Base-by-base conservation (phyloP, 805 yeast species). In the Sugiyamaella mastotermitis region DNA sequence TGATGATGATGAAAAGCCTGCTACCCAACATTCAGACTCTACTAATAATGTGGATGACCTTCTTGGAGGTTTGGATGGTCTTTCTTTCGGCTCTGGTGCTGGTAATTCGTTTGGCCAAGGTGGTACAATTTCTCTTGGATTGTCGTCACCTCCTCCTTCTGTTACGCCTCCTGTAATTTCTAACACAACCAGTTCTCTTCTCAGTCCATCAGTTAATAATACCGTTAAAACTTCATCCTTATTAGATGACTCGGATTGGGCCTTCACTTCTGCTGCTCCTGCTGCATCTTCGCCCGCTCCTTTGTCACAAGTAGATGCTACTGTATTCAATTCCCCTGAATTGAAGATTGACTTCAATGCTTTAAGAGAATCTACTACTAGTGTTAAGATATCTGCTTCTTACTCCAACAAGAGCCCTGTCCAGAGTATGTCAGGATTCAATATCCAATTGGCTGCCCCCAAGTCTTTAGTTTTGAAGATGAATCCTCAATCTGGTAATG, bases 361-460 rank as follows among this genome's bases (percentile, higher is more conserved):
- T 7, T 35, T 53, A 3, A 61, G 69, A 34, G 56, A 60, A 21
- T 54, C 72, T 1, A 13, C 62, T 7, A 51, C 61, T 18, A 56
- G 62, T 1, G 55, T 74, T 26, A 56, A 57, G 19, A 71, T 82
- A 6, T 65, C 64, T 23, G 68, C 75, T 7, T 55, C 58, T 35
- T 71, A 78, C 50, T 68, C 82, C 35, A 82, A 80, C 58, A 31
- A 48, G 64, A 37, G 50, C 2, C 30, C 42, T 16, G n/a, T 37
- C 5, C 54, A 56, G 31, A 57, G 72, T 11, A 57, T 82, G 23
- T 58, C 71, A 5, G 67, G 70, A 41, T 57, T 83, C 31, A 72
- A 74, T 42, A 74, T 80, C 48, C 66, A 76, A 53, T 58, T 82
- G 26, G 92, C 94, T 0, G 86, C 78, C 22, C 85, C 94, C 38